Conservation (phyloP, 83 land plant genomes). For the Isoetes engelmannii region DNA sequence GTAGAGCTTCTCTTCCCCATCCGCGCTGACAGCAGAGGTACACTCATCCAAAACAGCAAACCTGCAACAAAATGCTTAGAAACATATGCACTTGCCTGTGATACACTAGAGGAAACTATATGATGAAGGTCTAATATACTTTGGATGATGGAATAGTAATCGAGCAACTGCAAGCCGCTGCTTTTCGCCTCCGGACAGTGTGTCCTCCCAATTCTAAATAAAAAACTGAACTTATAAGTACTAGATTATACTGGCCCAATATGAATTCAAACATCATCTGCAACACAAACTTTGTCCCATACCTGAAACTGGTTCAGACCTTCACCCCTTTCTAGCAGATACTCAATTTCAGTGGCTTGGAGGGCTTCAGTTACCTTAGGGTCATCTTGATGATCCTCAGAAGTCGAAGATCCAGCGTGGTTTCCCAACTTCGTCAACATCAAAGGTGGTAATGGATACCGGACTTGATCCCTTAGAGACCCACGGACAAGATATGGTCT, state of each 20-base stretch:
- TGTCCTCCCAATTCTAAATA: slow-evolving; percentile 45
- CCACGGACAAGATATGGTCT: slow-evolving; percentile 42
- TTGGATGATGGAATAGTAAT: slow-evolving; percentile 37
- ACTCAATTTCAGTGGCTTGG: slow-evolving; percentile 39
- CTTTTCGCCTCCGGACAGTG: slow-evolving; percentile 44
- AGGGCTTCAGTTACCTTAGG: slow-evolving; percentile 30
- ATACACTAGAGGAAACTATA: not conserved
- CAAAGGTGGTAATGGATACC: slow-evolving; percentile 27
- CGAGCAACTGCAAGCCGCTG: slow-evolving; percentile 42
- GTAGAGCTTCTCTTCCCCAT: slow-evolving; percentile 44
- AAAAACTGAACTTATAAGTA: not conserved
- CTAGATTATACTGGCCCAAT: no score
- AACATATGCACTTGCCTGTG: not conserved
- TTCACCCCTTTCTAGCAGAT: slow-evolving; percentile 38
- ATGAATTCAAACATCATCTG: no score
- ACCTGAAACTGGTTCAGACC: slow-evolving; percentile 45
- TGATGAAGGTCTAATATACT: slow-evolving; percentile 7
- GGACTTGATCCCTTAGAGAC: slow-evolving; percentile 39
- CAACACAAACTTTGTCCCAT: not conserved
- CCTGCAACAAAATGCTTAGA: slow-evolving; percentile 8
- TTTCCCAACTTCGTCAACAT: slow-evolving; percentile 12
- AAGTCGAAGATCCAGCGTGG: slow-evolving; percentile 3
- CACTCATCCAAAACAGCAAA: slow-evolving; percentile 46
- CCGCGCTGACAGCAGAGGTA: slow-evolving; percentile 44
- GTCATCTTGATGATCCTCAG: slow-evolving; percentile 30